A percentile compares a stretch with the other conserved stretches of the same genome.
These are phyloP conservation scores for Misopates orontium DNA, from an alignment of 257 asterid genomes.

Conservation along the genomic window DNA sequence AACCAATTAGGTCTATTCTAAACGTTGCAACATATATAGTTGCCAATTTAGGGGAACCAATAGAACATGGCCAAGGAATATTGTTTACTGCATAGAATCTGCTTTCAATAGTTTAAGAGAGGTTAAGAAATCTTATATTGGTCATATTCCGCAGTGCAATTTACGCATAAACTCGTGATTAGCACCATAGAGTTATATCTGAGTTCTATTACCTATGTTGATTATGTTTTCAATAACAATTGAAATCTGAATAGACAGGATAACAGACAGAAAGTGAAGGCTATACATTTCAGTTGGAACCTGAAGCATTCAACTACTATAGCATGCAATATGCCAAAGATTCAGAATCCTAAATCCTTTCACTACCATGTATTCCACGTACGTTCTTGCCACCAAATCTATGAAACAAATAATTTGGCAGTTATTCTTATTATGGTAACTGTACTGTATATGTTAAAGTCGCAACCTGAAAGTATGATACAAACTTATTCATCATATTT, in stretches of 20 bases:
- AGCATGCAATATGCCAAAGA: not conserved
- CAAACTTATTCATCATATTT: not conserved
- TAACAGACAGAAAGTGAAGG: slow-evolving; percentile 10
- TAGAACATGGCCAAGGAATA: not conserved
- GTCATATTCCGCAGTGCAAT: not conserved
- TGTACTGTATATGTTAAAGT: too few relatives aligned
- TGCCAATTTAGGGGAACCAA: slow-evolving; percentile 3
- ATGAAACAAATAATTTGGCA: slow-evolving; percentile 9
- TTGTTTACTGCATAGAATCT: not conserved
- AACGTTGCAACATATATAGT: not conserved
- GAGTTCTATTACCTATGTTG: not conserved
- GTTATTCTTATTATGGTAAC: slow-evolving; percentile 4
- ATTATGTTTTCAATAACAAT: not conserved
- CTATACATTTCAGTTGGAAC: not conserved
- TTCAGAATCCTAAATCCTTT: slow-evolving; percentile 8
- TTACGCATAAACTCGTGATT: not conserved
- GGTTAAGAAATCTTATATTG: not conserved
- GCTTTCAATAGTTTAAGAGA: not conserved
- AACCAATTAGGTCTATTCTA: too few relatives aligned
- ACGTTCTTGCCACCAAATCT: slow-evolving; percentile 10
- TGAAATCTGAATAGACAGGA: not conserved
- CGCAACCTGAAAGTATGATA: not conserved
- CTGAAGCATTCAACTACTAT: not conserved
- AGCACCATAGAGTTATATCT: not conserved
- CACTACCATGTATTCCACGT: slow-evolving; percentile 16